Base-by-base conservation (phyloP, 768 basidiomycete genomes). In the Chalciporus piperatus region DNA sequence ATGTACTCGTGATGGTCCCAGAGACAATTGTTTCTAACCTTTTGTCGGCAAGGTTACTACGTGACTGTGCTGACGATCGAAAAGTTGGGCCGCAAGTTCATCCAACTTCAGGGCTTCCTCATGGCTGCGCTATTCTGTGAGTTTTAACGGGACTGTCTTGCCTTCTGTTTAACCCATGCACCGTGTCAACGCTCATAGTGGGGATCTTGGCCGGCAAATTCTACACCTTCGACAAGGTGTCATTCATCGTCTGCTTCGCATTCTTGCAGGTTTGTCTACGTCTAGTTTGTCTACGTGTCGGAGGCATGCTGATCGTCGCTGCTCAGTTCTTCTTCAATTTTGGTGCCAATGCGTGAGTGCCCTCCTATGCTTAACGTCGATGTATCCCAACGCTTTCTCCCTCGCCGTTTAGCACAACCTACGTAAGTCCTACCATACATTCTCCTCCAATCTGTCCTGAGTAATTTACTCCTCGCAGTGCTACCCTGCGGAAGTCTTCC, bases 401-500 rank as follows among this genome's bases (percentile, higher is more conserved):
- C n/a, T 17, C 41, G 7, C 22, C 42, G 30, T 39, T 44, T 35
- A 79, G 77, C 19, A 83, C 81, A 6, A 78, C 81, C 38, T 80
- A 79, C 48, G 74, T 79, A 32, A 44, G 61, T 55, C 10, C 9
- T 11, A 22, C 38, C 4, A 25, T 48, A 38, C 48, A 33, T 10
- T 4, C 32, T 23, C 39, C 13, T 22, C 4, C 40, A 82, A 78
- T 76, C 79, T 61, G 3, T 84, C 84, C 40, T 41, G 32, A 56
- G 28, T 9, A 3, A 28, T 30, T 38, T 16, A 19, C 4, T 32
- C 30, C 11, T 32, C 4, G 30, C 41, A 84, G 81, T 79, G 82
- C 64, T 86, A 87, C 59, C 85, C 89, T 1, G 85, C 82, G 3
- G 87, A 89, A 68, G 81, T 85, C 2, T 90, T 89, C 70, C 89